These are phyloP conservation scores for Spiraea crenata DNA, from an alignment of 331 rosid species.

Conservation along the genomic window DNA sequence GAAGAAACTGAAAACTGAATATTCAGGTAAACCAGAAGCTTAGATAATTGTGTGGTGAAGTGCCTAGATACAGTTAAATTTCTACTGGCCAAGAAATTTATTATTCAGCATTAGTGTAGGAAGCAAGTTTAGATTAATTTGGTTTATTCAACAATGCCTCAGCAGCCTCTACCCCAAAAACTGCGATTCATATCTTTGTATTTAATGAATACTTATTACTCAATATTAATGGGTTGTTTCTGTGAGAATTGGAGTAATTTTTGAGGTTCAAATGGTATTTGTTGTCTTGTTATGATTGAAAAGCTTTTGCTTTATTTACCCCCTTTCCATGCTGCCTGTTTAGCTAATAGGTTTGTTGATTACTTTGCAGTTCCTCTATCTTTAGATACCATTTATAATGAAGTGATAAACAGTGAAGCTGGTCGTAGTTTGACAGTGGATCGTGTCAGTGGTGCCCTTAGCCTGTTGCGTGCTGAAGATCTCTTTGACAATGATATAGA, in stretches of 20 bases:
- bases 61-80: background rate
- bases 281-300: background rate
- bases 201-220: too few species aligned
- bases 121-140: background rate
- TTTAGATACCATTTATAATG: slow-evolving; percentile 54
- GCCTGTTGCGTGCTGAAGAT: slow-evolving; percentile 46
- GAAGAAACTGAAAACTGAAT: slow-evolving; percentile 57
- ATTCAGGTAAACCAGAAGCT: slow-evolving; percentile 51
- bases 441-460: slow-evolving; percentile 65
- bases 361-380: slow-evolving; percentile 65
- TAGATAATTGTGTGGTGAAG: slow-evolving; percentile 14
- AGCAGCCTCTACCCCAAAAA: too few species aligned
- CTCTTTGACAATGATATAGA: background rate
- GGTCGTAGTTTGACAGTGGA: slow-evolving; percentile 66
- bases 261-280: background rate
- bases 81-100: background rate
- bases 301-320: background rate
- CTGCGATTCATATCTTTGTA: too few species aligned
- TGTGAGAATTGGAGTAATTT: background rate
- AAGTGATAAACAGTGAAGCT: slow-evolving; percentile 72
- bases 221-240: background rate
- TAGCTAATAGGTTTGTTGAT: slow-evolving; percentile 16
- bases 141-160: background rate
- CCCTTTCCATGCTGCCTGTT: background rate
- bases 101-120: background rate